Conservation (phyloP, 306 rosid genomes). For the Cucumis hystrix region DNA sequence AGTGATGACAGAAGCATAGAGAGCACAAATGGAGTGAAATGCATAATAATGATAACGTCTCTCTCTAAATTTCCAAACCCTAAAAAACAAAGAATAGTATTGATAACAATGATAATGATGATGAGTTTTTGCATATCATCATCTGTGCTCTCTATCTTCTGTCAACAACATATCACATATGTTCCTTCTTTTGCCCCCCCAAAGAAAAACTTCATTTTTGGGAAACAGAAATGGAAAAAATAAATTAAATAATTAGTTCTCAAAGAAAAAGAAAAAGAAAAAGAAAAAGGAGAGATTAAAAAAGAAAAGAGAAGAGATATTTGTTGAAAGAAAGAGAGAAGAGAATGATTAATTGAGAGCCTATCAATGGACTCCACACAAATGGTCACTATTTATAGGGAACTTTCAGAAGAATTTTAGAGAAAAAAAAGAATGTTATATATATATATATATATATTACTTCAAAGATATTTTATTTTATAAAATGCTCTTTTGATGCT, state of each 20-base stretch:
- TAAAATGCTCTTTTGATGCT: too few relatives aligned
- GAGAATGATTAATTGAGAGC: not conserved
- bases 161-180: slow-evolving; percentile 56
- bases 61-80: not conserved
- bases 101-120: too few relatives aligned
- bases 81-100: not conserved
- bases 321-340: not conserved
- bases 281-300: not conserved
- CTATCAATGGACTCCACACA: not conserved
- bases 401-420: not conserved
- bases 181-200: slow-evolving; percentile 1
- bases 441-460: too few relatives aligned
- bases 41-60: not conserved
- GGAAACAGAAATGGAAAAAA: not conserved
- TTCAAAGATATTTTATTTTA: not conserved
- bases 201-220: not conserved
- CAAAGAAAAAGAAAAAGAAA: not conserved
- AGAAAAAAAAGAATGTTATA: not conserved
- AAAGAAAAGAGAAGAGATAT: not conserved
- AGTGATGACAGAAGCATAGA: slow-evolving; percentile 56
- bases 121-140: slow-evolving; percentile 25
- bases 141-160: slow-evolving; percentile 99
- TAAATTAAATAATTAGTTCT: not conserved
- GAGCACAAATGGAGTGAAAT: slow-evolving; percentile 48
- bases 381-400: slow-evolving; percentile 1